phyloP scores from a whole-genome alignment of 1,139 yeast genomes.

The Chernovozyma aurita region DNA sequence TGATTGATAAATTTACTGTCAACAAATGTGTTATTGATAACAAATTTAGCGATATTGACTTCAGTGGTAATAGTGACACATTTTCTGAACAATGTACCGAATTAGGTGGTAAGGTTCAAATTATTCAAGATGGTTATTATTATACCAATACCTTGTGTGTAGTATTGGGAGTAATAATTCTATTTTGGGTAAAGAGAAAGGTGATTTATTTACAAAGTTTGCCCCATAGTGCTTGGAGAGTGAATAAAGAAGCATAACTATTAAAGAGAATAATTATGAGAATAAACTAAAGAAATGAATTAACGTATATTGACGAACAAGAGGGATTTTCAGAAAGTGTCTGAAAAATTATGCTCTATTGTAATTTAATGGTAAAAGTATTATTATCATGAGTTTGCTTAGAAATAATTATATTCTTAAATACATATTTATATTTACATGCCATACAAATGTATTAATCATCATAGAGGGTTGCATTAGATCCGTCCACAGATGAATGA shows the following conservation, averaged over 20 bases:
- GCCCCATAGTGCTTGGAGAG: conserved; percentile 70
- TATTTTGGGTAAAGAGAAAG: conserved; percentile 65
- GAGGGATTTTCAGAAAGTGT: background rate
- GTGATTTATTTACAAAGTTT: conserved; percentile 54
- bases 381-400: too few species aligned
- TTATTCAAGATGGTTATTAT: conserved; percentile 77
- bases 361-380: background rate
- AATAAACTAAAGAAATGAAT: too few species aligned
- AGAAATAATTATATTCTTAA: too few species aligned
- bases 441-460: background rate
- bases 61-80: conserved; percentile 21
- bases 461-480: background rate
- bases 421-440: conserved; percentile 1
- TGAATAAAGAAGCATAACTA: conserved; percentile 17
- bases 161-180: conserved; percentile 58
- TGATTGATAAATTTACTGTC: conserved; percentile 74
- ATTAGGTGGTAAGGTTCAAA: conserved; percentile 52
- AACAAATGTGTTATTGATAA: conserved; percentile 47
- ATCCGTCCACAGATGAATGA: conserved; percentile 7
- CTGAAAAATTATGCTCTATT: background rate
- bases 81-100: conserved; percentile 47
- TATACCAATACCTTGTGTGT: conserved; percentile 73
- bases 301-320: background rate
- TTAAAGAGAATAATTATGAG: too few species aligned
- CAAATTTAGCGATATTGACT: conserved; percentile 9